phyloP scores from a whole-genome alignment of 305 asterid species.

The Caryopteris hybrid region DNA sequence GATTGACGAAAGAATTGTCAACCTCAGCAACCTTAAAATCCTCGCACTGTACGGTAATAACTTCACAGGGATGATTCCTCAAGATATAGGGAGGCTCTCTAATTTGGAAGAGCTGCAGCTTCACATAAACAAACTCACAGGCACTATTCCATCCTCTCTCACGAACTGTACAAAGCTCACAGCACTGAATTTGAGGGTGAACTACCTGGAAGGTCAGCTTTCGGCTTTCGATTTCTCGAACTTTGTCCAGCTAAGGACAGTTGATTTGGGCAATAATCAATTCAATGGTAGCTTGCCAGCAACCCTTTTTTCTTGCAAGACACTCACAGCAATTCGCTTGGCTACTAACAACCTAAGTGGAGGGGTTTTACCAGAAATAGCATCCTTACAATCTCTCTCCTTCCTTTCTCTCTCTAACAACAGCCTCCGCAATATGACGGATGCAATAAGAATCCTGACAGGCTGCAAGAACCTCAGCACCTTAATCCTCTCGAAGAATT shows the following conservation, averaged over 20 bases:
- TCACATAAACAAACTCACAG: slow-evolving; percentile 63
- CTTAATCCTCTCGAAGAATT: slow-evolving; percentile 62
- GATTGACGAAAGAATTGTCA: slow-evolving; percentile 38
- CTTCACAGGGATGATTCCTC: slow-evolving; percentile 62
- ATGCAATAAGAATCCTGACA: slow-evolving; percentile 53
- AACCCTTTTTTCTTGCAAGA: slow-evolving; percentile 63
- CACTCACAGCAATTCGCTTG: slow-evolving; percentile 67
- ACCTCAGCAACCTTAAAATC: slow-evolving; percentile 47
- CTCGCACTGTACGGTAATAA: slow-evolving; percentile 62
- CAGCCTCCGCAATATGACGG: slow-evolving; percentile 57
- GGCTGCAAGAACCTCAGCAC: slow-evolving; percentile 74
- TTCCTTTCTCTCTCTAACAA: slow-evolving; percentile 88
- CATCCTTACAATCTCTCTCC: slow-evolving; percentile 53
- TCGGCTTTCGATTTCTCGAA: slow-evolving; percentile 67
- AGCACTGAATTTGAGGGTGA: slow-evolving; percentile 64
- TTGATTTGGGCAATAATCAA: slow-evolving; percentile 78
- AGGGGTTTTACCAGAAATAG: slow-evolving; percentile 52
- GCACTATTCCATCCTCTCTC: slow-evolving; percentile 73
- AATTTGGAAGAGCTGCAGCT: slow-evolving; percentile 62
- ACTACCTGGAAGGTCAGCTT: slow-evolving; percentile 65
- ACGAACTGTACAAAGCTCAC: slow-evolving; percentile 61
- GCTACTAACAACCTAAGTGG: slow-evolving; percentile 66
- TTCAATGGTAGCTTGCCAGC: slow-evolving; percentile 68
- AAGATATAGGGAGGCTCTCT: slow-evolving; percentile 56
- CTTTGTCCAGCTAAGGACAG: slow-evolving; percentile 39